Percentiles rank a stretch among this genome's conserved stretches.
These are phyloP conservation scores for Starmerella floris DNA, from an alignment of 805 yeast species.

Conservation along the genomic window DNA sequence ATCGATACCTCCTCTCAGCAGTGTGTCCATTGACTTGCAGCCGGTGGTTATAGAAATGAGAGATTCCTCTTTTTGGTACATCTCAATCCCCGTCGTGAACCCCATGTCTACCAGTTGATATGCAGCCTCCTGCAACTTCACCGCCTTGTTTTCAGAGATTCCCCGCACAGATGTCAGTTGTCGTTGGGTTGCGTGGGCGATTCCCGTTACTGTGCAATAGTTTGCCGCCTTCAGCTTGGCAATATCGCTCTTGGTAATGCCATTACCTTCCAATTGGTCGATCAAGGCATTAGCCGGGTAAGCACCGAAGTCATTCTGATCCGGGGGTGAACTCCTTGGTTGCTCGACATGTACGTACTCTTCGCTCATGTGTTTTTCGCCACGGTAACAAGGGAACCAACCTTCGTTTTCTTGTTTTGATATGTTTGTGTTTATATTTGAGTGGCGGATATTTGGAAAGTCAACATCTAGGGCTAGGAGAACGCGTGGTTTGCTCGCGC, in stretches of 20 bases:
- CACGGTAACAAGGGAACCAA: too few species aligned
- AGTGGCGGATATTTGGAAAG: not conserved
- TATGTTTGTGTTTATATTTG: not conserved
- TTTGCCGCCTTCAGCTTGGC: conserved; percentile 73
- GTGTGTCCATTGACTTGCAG: conserved; percentile 80
- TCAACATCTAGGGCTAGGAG: not conserved
- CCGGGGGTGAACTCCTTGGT: not conserved
- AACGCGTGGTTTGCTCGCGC: not conserved
- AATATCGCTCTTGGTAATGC: conserved; percentile 67
- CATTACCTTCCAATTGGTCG: conserved; percentile 46
- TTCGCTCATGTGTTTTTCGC: not conserved
- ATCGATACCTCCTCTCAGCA: conserved; percentile 92
- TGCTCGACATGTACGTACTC: not conserved
- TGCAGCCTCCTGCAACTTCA: conserved; percentile 67
- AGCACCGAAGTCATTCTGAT: conserved; percentile 7
- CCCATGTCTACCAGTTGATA: conserved; percentile 86
- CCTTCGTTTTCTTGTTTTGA: too few species aligned
- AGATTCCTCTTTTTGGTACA: conserved; percentile 78
- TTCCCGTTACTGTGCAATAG: conserved; percentile 75
- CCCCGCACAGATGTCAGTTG: conserved; percentile 70
- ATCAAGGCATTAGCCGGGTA: conserved; percentile 11
- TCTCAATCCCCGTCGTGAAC: conserved; percentile 91
- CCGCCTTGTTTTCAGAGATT: conserved; percentile 91
- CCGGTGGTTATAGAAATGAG: conserved; percentile 91
- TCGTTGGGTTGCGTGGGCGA: conserved; percentile 86